Base-by-base conservation (phyloP, 78 protist species). In the Thecamonas trahens region DNA sequence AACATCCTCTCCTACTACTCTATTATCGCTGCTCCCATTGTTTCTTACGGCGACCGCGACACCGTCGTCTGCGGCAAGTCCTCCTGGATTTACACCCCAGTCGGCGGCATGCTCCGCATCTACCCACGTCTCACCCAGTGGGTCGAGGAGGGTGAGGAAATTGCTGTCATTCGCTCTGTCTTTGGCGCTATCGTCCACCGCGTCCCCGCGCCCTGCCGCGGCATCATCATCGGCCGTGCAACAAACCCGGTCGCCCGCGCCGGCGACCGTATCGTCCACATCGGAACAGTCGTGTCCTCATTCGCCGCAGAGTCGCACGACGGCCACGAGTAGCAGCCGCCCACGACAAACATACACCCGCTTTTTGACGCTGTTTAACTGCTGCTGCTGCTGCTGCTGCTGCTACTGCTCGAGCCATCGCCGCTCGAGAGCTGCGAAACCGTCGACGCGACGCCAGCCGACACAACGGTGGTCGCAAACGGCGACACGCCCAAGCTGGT, bases 201-300 rank as follows among this genome's bases (percentile, higher is more conserved):
- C 42, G 70, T 71, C 59, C 1, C 8, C 7, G 74, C 81, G 29
- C 76, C 77, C 15, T 2, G 2, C 22, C 13, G n/a, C n/a, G 76
- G 77, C n/a, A 62, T 39, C 17, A 62, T 76, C 39, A n/a, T 76
- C 34, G 81, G 81, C 42, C 50, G 45, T 37, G 8, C 34, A 6
- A 37, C 44, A 34, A 69, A 76, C 40, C 81, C 81, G n/a, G 69
- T 71, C 13, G 22, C 29, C 28, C 70, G 7, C 28, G 5, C 75
- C 11, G 79, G 81, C 29, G 81, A 71, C 15, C 50, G 81, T 20
- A 76, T 76, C 28, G n/a, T 60, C 15, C 81, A 70, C 47, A 13
- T 76, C 22, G 81, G 81, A 5, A 32, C 14, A 5, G 47, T 13
- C 22, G 47, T 6, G 22, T 42, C 47, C 29, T 8, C 7, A 5